phyloP scores from a whole-genome alignment of 1,139 yeast genomes.

The Yamadazyma taylorii region DNA sequence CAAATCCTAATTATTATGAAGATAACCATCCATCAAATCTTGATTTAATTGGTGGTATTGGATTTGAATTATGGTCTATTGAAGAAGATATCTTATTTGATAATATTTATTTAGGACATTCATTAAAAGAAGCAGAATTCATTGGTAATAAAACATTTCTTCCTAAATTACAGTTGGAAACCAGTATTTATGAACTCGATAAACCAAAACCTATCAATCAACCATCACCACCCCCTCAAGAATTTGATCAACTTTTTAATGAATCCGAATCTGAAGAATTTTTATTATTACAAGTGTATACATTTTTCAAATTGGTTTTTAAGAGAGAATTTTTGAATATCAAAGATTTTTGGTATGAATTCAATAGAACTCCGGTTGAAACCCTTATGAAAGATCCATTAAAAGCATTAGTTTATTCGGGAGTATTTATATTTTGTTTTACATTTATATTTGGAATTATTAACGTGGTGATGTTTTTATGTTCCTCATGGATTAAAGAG shows the following conservation, averaged over 20 bases:
- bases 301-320: conserved; percentile 22
- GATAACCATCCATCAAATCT: conserved; percentile 60
- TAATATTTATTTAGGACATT: conserved; percentile 83
- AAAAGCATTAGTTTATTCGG: conserved; percentile 48
- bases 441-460: conserved; percentile 43
- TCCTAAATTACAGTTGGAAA: conserved; percentile 62
- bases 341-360: conserved; percentile 34
- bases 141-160: conserved; percentile 76
- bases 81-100: conserved; percentile 72
- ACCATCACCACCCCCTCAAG: conserved; percentile 42
- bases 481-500: conserved; percentile 15
- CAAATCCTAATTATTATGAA: conserved; percentile 70
- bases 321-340: conserved; percentile 26
- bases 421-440: conserved; percentile 36
- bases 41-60: conserved; percentile 74
- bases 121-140: conserved; percentile 74
- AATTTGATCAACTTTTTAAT: conserved; percentile 37
- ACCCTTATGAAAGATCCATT: conserved; percentile 47
- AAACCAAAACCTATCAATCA: conserved; percentile 39
- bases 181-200: conserved; percentile 31
- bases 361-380: conserved; percentile 42
- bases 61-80: conserved; percentile 92
- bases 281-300: conserved; percentile 18
- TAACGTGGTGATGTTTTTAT: conserved; percentile 32
- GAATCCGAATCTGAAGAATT: conserved; percentile 22